Evolutionary conservation across 1,139 yeast genomes (phyloP).

Genomic region (Lodderomyces metapsilosis): DNA sequence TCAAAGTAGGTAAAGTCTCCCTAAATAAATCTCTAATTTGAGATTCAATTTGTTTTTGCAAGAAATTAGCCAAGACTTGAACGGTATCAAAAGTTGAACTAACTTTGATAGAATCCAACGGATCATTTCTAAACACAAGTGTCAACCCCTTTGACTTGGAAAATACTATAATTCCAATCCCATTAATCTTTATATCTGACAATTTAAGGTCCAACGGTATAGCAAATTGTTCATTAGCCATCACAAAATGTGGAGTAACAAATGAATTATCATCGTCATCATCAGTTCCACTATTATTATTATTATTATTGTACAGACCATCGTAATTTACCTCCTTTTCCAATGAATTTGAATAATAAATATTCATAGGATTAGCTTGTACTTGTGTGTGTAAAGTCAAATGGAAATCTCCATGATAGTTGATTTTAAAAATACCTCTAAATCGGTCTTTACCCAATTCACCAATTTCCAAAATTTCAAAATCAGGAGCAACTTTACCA

Average conservation of each 20-base stretch:
- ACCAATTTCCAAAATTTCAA: constrained; percentile 84
- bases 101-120: constrained; percentile 77
- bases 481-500: constrained; percentile 75
- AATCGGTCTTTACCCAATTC: constrained; percentile 78
- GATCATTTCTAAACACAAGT: constrained; percentile 84
- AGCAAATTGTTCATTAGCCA: constrained; percentile 68
- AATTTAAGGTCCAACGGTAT: constrained; percentile 77
- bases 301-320: constrained; percentile 17
- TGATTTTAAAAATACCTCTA: constrained; percentile 81
- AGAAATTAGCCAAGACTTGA: constrained; percentile 75
- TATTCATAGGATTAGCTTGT: constrained; percentile 80
- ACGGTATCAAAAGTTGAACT: constrained; percentile 84
- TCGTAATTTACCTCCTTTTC: constrained; percentile 23
- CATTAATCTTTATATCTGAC: constrained; percentile 70
- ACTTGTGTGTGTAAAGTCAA: constrained; percentile 79
- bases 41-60: constrained; percentile 78
- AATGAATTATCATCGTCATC: constrained; percentile 28
- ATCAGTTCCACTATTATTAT: constrained; percentile 9
- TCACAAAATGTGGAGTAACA: constrained; percentile 63
- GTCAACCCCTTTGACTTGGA: constrained; percentile 82
- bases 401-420: constrained; percentile 77
- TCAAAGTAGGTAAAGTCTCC: constrained; percentile 78
- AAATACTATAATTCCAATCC: constrained; percentile 82
- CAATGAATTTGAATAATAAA: constrained; percentile 52
- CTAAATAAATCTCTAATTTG: constrained; percentile 79